Conservation (phyloP, 257 asterid species). For the Penstemon barbatus region DNA sequence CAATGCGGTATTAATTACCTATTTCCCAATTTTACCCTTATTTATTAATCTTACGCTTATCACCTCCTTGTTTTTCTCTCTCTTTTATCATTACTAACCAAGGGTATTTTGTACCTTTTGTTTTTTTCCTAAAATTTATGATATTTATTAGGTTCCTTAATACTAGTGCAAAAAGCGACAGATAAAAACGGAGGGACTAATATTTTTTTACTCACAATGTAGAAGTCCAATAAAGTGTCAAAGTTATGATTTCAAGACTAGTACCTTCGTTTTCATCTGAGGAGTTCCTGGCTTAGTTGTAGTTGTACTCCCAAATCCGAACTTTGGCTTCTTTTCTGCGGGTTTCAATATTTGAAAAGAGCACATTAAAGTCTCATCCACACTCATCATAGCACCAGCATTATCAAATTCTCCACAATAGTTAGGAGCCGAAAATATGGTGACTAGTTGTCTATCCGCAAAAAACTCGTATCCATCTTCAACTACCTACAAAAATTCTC, state of each 20-base stretch:
- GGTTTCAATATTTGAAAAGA: conserved; percentile 36
- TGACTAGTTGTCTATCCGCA: conserved; percentile 33
- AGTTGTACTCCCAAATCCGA: conserved; percentile 32
- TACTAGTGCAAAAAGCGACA: no score
- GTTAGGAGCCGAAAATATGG: conserved; percentile 27
- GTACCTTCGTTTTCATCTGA: conserved; percentile 28
- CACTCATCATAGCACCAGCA: conserved; percentile 31
- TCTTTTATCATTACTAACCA: no score
- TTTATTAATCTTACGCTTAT: no score
- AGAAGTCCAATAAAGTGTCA: neutral
- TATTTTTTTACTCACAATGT: neutral
- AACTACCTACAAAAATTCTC: conserved; percentile 31
- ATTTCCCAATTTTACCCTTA: no score
- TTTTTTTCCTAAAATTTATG: no score
- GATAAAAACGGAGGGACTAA: no score
- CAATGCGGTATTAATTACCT: no score
- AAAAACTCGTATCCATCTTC: conserved; percentile 36
- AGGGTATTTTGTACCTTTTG: no score
- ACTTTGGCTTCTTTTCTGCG: conserved; percentile 36
- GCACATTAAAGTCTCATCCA: conserved; percentile 36
- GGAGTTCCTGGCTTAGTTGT: conserved; percentile 27
- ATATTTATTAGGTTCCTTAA: no score
- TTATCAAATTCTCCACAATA: conserved; percentile 26
- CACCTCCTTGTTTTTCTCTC: no score
- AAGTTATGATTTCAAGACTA: neutral